Evolutionary conservation across 1,284 basidiomycete genomes (phyloP).

Genomic region (Naganishia liquefaciens): DNA sequence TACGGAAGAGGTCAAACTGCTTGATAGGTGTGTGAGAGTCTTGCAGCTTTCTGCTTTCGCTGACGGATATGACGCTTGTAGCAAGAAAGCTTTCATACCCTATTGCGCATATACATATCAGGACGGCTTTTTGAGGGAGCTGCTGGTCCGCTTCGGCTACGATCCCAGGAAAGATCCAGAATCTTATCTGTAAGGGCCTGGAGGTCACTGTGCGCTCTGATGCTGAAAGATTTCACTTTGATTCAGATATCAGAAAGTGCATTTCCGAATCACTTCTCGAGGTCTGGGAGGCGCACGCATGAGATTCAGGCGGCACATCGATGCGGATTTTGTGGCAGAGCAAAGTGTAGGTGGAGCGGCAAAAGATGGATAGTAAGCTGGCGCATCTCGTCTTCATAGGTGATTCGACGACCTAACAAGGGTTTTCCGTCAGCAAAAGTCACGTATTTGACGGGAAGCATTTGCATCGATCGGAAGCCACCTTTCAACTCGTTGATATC

Average conservation of each 20-base stretch:
- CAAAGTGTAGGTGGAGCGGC: not conserved
- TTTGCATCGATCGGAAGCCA: constrained; percentile 75
- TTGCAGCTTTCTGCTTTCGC: not conserved
- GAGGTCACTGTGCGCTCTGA: constrained; percentile 34
- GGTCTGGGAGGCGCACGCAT: constrained; percentile 17
- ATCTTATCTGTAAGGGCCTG: constrained; percentile 65
- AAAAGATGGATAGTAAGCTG: constrained; percentile 8
- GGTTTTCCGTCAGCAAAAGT: constrained; percentile 54
- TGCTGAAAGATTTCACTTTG: constrained; percentile 16
- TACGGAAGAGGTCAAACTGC: constrained; percentile 17
- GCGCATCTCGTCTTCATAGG: not conserved
- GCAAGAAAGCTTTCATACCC: constrained; percentile 57
- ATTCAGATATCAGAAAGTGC: constrained; percentile 74
- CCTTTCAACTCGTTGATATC: constrained; percentile 92
- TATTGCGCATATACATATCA: constrained; percentile 74
- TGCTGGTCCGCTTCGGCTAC: constrained; percentile 80
- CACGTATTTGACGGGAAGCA: constrained; percentile 88
- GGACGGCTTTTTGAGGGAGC: constrained; percentile 92
- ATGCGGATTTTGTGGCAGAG: constrained; percentile 21
- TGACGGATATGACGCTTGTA: constrained; percentile 36
- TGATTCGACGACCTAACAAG: not conserved
- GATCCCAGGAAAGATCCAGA: constrained; percentile 75
- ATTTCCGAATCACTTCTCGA: constrained; percentile 67
- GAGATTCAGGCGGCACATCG: constrained; percentile 20
- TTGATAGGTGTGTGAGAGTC: constrained; percentile 28